phyloP scores from a whole-genome alignment of 163 green algal species.

The Trebouxia gelatinosa region DNA sequence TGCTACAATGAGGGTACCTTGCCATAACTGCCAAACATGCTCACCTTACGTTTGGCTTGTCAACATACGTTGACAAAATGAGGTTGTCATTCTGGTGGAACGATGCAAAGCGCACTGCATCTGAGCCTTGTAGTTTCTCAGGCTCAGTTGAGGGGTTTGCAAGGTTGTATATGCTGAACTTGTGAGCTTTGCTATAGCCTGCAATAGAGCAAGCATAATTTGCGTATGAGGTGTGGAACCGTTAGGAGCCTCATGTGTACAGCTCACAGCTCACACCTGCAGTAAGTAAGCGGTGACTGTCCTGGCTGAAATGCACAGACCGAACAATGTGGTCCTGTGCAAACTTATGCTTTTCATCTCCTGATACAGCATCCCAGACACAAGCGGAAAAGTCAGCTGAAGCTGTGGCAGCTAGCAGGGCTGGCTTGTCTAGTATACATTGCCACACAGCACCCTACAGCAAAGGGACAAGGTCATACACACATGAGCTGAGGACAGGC shows the following conservation, averaged over 20 bases:
- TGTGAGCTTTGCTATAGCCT: constrained; percentile 48
- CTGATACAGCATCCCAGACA: constrained; percentile 94
- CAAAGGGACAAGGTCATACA: no score
- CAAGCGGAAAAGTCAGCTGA: constrained; percentile 95
- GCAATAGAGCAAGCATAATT: not conserved
- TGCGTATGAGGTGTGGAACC: not conserved
- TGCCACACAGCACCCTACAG: no score
- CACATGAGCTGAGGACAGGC: no score
- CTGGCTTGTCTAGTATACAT: no score
- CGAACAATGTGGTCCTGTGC: constrained; percentile 88
- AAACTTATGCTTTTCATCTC: constrained; percentile 80
- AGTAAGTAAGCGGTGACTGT: constrained; percentile 60
- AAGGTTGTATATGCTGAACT: constrained; percentile 94
- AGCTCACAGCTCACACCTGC: constrained; percentile 47
- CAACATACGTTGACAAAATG: constrained; percentile 69
- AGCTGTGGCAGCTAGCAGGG: constrained; percentile 88
- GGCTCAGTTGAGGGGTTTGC: constrained; percentile 68
- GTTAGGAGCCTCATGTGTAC: not conserved
- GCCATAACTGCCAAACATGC: not conserved
- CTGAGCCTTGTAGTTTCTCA: constrained; percentile 42
- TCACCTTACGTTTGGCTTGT: constrained; percentile 53
- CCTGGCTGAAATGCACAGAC: constrained; percentile 67
- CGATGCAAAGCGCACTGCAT: constrained; percentile 62
- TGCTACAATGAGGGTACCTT: not conserved
- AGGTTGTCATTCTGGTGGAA: constrained; percentile 79